phyloP scores from a whole-genome alignment of 345 rosid species.

The Sisymbrium altissimum region DNA sequence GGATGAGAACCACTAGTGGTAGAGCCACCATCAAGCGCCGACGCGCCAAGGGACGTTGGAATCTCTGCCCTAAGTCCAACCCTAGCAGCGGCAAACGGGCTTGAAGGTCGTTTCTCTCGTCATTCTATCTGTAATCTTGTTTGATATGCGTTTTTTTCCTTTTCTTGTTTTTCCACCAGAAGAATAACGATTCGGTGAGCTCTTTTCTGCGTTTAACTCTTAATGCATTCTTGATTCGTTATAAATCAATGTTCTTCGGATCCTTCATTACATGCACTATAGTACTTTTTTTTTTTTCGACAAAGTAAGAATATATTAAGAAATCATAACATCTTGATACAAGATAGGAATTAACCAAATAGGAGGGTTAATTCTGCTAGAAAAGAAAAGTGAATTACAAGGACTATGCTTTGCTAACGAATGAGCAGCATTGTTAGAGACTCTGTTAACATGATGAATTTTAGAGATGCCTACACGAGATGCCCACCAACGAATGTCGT shows the following conservation, averaged over 20 bases:
- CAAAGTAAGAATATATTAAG: too few relatives aligned
- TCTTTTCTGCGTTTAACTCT: not conserved
- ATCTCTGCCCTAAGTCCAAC: constrained; percentile 87
- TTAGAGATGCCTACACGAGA: too few relatives aligned
- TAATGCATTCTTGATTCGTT: not conserved
- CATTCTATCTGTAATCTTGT: constrained; percentile 22
- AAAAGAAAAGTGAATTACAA: too few relatives aligned
- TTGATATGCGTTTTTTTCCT: constrained; percentile 4
- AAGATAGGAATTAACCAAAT: too few relatives aligned
- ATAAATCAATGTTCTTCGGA: not conserved
- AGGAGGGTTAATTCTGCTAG: too few relatives aligned
- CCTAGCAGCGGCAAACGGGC: constrained; percentile 71
- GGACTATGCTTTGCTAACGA: too few relatives aligned
- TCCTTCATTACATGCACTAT: not conserved
- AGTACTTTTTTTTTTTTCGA: too few relatives aligned
- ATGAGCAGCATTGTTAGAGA: too few relatives aligned
- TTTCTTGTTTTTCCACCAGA: constrained; percentile 13
- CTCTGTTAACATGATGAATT: too few relatives aligned
- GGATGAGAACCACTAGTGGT: constrained; percentile 89
- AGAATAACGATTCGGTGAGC: not conserved
- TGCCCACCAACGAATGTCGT: too few relatives aligned
- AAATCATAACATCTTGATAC: too few relatives aligned
- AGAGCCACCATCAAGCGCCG: constrained; percentile 81
- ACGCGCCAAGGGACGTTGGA: constrained; percentile 87
- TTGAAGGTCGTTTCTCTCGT: constrained; percentile 10